Percentiles rank a stretch among this genome's conserved stretches.
phyloP scores from a whole-genome alignment of 2,329 filamentous ascomycete species.

The Xylariaceae sp. region DNA sequence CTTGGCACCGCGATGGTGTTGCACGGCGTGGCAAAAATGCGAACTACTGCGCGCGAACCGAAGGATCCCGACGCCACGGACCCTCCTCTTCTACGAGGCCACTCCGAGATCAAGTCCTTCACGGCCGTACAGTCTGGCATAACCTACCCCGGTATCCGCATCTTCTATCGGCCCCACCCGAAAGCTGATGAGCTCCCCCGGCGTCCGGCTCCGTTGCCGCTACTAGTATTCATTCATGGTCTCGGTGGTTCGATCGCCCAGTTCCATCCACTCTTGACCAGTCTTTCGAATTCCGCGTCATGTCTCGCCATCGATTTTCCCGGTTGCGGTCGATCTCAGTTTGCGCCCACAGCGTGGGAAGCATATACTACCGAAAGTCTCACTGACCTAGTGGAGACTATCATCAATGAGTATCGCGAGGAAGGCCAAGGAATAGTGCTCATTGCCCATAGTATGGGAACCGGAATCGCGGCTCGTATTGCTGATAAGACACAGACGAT shows the following conservation, averaged over 20 bases:
- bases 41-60: slow-evolving; percentile 21
- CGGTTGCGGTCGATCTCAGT: slow-evolving; percentile 78
- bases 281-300: slow-evolving; percentile 74
- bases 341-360: slow-evolving; percentile 63
- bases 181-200: slow-evolving; percentile 76
- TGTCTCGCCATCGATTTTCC: slow-evolving; percentile 87
- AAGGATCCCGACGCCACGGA: slow-evolving; percentile 55
- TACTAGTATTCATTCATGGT: slow-evolving; percentile 89
- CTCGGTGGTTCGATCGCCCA: slow-evolving; percentile 89
- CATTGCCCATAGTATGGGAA: slow-evolving; percentile 88
- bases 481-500: slow-evolving; percentile 48
- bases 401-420: slow-evolving; percentile 70
- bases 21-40: slow-evolving; percentile 25
- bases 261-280: slow-evolving; percentile 75
- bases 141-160: slow-evolving; percentile 69
- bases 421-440: slow-evolving; percentile 69
- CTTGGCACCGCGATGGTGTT: slow-evolving; percentile 24
- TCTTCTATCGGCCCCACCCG: slow-evolving; percentile 77
- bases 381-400: slow-evolving; percentile 64
- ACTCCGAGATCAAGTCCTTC: slow-evolving; percentile 67
- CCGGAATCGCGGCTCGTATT: slow-evolving; percentile 67
- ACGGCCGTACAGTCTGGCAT: slow-evolving; percentile 58
- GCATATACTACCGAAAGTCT: slow-evolving; percentile 77
- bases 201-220: slow-evolving; percentile 66
- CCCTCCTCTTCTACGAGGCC: slow-evolving; percentile 71